phyloP scores from a whole-genome alignment of 345 rosid species.

The Noccaea caerulescens region DNA sequence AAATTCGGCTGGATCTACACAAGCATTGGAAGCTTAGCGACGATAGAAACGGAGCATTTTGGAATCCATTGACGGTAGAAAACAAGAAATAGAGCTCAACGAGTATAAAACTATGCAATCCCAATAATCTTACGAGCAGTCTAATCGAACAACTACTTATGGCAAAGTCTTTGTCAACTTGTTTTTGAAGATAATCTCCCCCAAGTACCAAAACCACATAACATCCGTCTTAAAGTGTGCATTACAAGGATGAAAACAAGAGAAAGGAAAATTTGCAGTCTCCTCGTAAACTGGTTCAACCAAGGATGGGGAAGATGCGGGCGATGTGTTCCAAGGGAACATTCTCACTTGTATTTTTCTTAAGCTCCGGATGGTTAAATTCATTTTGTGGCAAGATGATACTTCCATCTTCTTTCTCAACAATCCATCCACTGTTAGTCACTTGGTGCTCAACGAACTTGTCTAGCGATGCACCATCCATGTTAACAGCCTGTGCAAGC shows the following conservation, averaged over 20 bases:
- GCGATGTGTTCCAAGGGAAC: conserved; percentile 84
- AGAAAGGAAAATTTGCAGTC: not conserved
- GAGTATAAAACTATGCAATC: not conserved
- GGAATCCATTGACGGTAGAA: not conserved
- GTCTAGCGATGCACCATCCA: conserved; percentile 83
- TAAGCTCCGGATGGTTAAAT: conserved; percentile 85
- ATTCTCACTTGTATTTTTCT: conserved; percentile 68
- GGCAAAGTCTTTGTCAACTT: not conserved
- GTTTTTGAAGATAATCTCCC: not conserved
- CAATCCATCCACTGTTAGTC: conserved; percentile 66
- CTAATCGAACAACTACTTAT: not conserved
- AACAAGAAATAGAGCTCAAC: not conserved
- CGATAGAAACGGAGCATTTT: not conserved
- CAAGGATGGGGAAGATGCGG: conserved; percentile 91
- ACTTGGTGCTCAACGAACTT: conserved; percentile 82
- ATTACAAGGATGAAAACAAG: not conserved
- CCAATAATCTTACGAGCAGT: not conserved
- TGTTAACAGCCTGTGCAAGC: conserved; percentile 67
- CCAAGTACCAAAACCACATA: not conserved
- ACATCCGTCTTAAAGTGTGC: conserved; percentile 24
- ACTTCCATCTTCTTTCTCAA: conserved; percentile 74
- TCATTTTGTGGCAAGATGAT: conserved; percentile 65
- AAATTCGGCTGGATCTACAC: too few relatives aligned
- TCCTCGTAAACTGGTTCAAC: conserved; percentile 46
- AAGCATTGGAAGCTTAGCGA: too few relatives aligned